Evolutionary conservation across 1,284 basidiomycete genomes (phyloP), one percentile per base, ranked within the genome.

Genomic region (Melampsora americana): DNA sequence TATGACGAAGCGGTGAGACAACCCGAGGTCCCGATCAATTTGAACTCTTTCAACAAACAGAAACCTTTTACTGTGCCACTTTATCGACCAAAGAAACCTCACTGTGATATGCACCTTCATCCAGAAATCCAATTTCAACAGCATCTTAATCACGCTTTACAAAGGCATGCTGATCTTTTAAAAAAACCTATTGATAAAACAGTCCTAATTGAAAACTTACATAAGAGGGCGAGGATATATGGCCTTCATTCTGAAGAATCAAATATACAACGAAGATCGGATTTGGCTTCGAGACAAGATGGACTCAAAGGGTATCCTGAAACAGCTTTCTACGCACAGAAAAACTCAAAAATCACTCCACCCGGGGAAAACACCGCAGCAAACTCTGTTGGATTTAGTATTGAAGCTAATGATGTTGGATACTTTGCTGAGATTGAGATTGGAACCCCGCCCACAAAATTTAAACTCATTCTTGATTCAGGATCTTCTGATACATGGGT

Each of bases 401-500:
- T 92, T 74, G 88, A 92, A 87, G 81, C 81, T 18, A 85, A 86
- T 78, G 86, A 87, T 80, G 84, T 86, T 46, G 87, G 87, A 48
- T 88, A 93, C 83, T 85, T 92, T 68, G 89, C 90, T 9, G 89
- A 87, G 32, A 83, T 94, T 44, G 87, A 90, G 82, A 87, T 94
- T 78, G 92, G 92, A 50, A 90, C 89, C 2, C 90, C 90, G 20
- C 87, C 90, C 1, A 85, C 83, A 60, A 83, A 88, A 79, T 94
- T 91, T 83, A 85, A 86, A 46, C 83, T 95, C 80, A 86, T 94
- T 67, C 89, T 92, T 88, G 92, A 94, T 84, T 90, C 90, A 32
- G 92, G 92, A 44, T 92, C 89, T 9, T 89, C 91, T 18, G 92
- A 95, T 82, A 85, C 92, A 53, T 95, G 92, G 91, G 88, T 91